Base-by-base conservation (phyloP, 805 yeast species). In the Hanseniaspora occidentalis region DNA sequence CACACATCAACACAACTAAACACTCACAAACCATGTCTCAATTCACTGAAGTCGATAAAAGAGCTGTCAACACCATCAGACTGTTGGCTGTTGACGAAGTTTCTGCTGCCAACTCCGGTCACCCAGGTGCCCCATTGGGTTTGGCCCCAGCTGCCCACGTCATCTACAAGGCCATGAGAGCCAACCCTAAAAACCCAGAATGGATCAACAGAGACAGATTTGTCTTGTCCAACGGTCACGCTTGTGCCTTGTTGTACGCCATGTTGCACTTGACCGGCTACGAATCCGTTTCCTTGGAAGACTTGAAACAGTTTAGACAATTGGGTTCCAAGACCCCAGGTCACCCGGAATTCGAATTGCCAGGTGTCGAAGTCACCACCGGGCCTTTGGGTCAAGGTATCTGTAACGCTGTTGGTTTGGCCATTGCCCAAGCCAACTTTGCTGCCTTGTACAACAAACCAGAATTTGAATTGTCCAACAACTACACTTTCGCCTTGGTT, bases 361-460 rank as follows among this genome's bases (percentile, higher is more conserved):
- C 92, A 40, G 97, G 97, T 62, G 77, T 86, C 45, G 98, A 89
- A 64, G 95, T 88, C 56, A 86, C 97, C 63, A 89, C 97, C 47
- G 98, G 98, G 64, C 97, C 98, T 43, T 76, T 89, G 56, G 98
- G 98, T 62, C 98, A 89, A 70, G 98, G 98, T 79, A 75, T 89
- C 54, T 72, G 81, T 54, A 88, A 85, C 62, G 96, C 96, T 42
- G 94, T 89, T 54, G 98, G 98, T 70, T 61, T 89, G 51, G 97
- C 98, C 43, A 75, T 89, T 57, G 98, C 96, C 46, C 94, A 85
- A 69, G 77, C 79, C 51, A 88, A 85, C 66, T 67, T 84, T 46
- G 95, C 94, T 53, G 95, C 96, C 50, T 79, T 80, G 50, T 89
- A 79, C 76, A 86, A 88, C 80, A 84, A 83, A 71, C 94, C 95